Conservation (phyloP, 371 early-diverging fungal genomes). For the Mucor ambiguus region DNA sequence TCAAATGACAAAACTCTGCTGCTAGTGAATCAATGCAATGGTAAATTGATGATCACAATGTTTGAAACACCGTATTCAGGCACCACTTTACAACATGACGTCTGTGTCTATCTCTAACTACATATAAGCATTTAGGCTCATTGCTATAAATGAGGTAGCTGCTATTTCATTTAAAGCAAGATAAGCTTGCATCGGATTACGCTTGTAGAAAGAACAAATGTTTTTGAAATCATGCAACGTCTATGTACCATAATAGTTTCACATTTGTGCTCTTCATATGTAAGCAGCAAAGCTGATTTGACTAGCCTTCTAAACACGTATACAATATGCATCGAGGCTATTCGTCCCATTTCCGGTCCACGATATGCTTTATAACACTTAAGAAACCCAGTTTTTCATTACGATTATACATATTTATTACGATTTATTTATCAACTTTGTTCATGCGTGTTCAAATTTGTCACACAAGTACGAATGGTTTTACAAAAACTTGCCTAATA, state of each 20-base stretch:
- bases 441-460: neutral
- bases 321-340: too few relatives aligned
- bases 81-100: too few relatives aligned
- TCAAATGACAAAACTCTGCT: too few relatives aligned
- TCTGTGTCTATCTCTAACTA: neutral
- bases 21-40: too few relatives aligned
- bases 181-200: neutral
- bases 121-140: neutral
- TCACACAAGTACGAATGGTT: neutral
- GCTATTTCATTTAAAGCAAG: neutral
- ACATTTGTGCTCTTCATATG: neutral
- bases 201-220: neutral
- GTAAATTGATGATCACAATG: too few relatives aligned
- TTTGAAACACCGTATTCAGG: too few relatives aligned
- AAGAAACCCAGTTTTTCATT: neutral
- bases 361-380: neutral
- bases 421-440: neutral
- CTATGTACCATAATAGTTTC: neutral
- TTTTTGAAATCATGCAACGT: neutral
- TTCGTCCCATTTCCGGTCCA: too few relatives aligned
- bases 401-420: neutral
- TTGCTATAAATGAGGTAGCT: neutral
- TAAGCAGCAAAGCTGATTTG: neutral
- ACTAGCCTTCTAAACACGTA: too few relatives aligned
- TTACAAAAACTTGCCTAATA: constrained; percentile 33